Percentiles rank a stretch among this genome's conserved stretches.
Evolutionary conservation across 2,329 filamentous ascomycete genomes (phyloP).

Genomic region (Fusarium sp.): DNA sequence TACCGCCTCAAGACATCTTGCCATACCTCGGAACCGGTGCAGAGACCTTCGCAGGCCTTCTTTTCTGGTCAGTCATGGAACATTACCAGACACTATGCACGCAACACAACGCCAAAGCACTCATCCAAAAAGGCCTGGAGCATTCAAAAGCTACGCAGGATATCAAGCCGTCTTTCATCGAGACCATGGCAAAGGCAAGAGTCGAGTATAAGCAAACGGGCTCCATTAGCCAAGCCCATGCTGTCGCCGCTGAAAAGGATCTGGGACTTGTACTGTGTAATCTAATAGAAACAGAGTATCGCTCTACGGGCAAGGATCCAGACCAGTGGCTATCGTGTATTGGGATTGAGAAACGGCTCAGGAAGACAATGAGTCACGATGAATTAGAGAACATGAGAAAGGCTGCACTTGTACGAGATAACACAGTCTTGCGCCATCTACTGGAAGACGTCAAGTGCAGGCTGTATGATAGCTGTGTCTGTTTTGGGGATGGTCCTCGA

Average conservation of each 20-base stretch:
- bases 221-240: neutral
- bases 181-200: conserved; percentile 6
- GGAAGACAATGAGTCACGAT: neutral
- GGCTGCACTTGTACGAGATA: neutral
- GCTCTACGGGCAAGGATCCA: conserved; percentile 3
- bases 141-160: neutral
- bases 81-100: neutral
- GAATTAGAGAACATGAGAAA: accelerated
- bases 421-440: accelerated
- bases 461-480: neutral
- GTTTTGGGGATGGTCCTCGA: conserved; percentile 15
- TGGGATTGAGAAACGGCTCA: neutral
- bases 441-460: neutral
- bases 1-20: neutral
- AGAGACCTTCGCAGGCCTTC: neutral
- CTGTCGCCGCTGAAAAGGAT: neutral
- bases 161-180: neutral
- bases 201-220: neutral
- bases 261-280: neutral
- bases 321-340: conserved; percentile 7
- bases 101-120: neutral
- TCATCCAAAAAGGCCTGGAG: neutral
- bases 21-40: neutral
- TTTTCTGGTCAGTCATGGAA: conserved; percentile 19
- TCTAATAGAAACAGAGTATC: conserved; percentile 3